Base-by-base conservation (phyloP, 2,329 filamentous ascomycete genomes). In the Fusarium sterilihyphosum region DNA sequence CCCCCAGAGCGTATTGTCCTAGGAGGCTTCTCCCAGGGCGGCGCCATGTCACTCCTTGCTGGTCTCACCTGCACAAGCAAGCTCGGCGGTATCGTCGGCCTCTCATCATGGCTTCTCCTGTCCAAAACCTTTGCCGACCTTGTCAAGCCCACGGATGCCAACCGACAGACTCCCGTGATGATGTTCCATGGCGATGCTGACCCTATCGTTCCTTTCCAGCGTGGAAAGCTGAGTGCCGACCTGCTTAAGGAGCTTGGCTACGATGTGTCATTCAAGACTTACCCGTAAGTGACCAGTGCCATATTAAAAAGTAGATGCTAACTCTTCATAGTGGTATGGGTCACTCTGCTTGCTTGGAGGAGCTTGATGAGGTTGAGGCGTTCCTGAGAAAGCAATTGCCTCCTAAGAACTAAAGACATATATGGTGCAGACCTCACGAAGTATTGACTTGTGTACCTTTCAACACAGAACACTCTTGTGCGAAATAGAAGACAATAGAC, bases 141-240 rank as follows among this genome's bases (percentile, higher is more conserved):
- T 22, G 73, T 86, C 29, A 82, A 84, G 6, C 80, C 83, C 20
- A 77, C 73, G 12, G 85, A 87, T 86, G 50, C 70, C 66, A 86
- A 88, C 75, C 90, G 92, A 82, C 86, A 92, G 46, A 98, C 94
- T 4, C 93, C 93, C 3, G 91, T 98, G 72, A 94, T 96, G 83
- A 93, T 98, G 91, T 94, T 90, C 18, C 96, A 98, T 78, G 96
- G 96, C n/a, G 89, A 92, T 70, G 84, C 84, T 2, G 96, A 99
- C 82, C 88, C 88, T 20, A 85, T 98, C 7, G 93, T 98, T 14
- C 88, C 87, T 75, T 88, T 91, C 49, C 84, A 88, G 64, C 92
- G 93, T 82, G 96, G 94, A 20, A 84, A 90, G 81, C 81, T 86
- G 82, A 94, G 93, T 31, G 90, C 88, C 7, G 87, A 94, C 46